These are phyloP conservation scores for Hansfordia pulvinata DNA, from an alignment of 2,329 filamentous ascomycete species.

Conservation along the genomic window DNA sequence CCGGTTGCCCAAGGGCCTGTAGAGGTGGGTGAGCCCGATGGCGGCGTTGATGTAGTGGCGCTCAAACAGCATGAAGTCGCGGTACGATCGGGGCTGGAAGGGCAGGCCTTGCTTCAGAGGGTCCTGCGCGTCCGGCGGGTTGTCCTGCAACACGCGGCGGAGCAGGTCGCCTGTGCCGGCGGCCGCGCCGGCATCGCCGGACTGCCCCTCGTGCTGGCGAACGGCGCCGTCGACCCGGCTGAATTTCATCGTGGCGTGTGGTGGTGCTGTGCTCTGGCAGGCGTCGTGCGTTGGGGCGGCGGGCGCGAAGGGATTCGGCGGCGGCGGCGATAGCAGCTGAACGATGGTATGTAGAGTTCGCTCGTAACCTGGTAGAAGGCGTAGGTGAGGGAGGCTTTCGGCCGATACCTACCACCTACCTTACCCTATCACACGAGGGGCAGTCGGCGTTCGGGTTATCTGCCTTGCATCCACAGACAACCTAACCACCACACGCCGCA, in stretches of 20 bases:
- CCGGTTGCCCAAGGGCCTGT: conserved; percentile 5
- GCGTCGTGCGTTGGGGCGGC: no score
- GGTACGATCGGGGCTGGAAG: conserved; percentile 14
- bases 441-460: no score
- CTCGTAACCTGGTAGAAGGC: no score
- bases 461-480: no score
- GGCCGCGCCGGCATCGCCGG: background rate
- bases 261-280: no score
- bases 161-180: conserved; percentile 2
- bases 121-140: conserved; percentile 10
- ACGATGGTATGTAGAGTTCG: no score
- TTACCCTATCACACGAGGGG: no score
- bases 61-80: conserved; percentile 16
- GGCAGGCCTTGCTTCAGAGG: conserved; percentile 9
- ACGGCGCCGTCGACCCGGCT: conserved; percentile 8
- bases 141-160: conserved; percentile 6
- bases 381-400: no score
- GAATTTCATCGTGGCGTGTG: conserved; percentile 8
- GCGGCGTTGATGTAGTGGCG: conserved; percentile 11
- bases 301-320: no score
- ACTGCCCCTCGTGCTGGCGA: conserved; percentile 1
- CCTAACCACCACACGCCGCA: no score
- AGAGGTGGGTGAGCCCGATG: conserved; percentile 9
- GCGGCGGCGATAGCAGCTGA: no score
- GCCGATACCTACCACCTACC: no score